phyloP scores from a whole-genome alignment of 2,329 filamentous ascomycete genomes.

The Podosphaera fusca region DNA sequence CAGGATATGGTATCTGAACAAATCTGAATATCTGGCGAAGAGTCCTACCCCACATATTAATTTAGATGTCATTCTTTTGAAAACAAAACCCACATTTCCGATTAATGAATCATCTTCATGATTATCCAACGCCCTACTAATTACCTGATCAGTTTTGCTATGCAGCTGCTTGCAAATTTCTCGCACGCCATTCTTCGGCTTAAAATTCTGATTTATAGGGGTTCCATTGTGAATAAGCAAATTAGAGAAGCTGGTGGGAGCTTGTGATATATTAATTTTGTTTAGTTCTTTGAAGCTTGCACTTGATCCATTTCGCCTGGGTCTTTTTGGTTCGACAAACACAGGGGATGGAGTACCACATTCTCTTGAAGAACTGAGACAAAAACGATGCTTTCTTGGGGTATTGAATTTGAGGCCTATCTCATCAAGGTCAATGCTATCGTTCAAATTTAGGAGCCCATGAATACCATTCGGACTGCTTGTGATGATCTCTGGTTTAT shows the following conservation, averaged over 20 bases:
- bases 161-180: neutral
- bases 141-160: neutral
- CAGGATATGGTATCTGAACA: neutral
- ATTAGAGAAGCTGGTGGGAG: neutral
- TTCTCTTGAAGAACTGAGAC: neutral
- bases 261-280: neutral
- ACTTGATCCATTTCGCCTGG: neutral
- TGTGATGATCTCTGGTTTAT: slow-evolving; percentile 12
- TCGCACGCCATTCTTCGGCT: too few relatives aligned
- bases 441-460: slow-evolving; percentile 6
- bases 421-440: slow-evolving; percentile 18
- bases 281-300: neutral
- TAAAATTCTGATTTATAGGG: neutral
- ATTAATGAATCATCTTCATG: neutral
- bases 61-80: neutral
- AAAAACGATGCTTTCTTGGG: slow-evolving; percentile 13
- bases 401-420: slow-evolving; percentile 16
- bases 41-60: neutral
- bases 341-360: neutral
- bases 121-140: neutral
- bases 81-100: neutral
- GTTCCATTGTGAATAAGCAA: neutral
- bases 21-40: neutral
- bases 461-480: slow-evolving; percentile 14
- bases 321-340: neutral